Percentiles rank a stretch among this genome's conserved stretches.
phyloP scores from a whole-genome alignment of 768 basidiomycete genomes.

The Strobilomyces echinocephalus region DNA sequence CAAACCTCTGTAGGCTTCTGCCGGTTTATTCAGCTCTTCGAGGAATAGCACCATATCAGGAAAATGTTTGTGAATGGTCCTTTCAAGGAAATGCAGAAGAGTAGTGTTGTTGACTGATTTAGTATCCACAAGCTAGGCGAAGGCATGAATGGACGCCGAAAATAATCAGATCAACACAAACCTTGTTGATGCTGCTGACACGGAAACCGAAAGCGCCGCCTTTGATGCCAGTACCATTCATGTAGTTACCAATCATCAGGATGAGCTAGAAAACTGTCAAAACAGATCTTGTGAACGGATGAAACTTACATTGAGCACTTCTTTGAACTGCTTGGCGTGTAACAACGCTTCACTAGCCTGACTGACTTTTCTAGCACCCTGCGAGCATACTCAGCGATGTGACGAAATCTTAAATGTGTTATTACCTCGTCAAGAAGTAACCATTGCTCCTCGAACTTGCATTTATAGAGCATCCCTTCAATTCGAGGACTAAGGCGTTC shows the following conservation, averaged over 20 bases:
- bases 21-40: slow-evolving; percentile 82
- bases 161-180: slow-evolving; percentile 25
- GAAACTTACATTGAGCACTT: slow-evolving; percentile 68
- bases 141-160: not conserved
- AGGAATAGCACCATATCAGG: slow-evolving; percentile 82
- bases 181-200: slow-evolving; percentile 97
- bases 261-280: slow-evolving; percentile 55
- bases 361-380: slow-evolving; percentile 78
- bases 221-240: slow-evolving; percentile 95
- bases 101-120: slow-evolving; percentile 95
- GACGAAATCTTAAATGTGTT: not conserved
- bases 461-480: slow-evolving; percentile 93
- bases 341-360: slow-evolving; percentile 78
- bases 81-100: slow-evolving; percentile 88
- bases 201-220: slow-evolving; percentile 97
- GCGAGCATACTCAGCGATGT: slow-evolving; percentile 6
- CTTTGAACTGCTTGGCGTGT: slow-evolving; percentile 83
- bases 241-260: slow-evolving; percentile 93
- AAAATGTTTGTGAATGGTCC: slow-evolving; percentile 84
- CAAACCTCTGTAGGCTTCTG: slow-evolving; percentile 88
- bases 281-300: slow-evolving; percentile 12
- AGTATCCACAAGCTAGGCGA: slow-evolving; percentile 83
- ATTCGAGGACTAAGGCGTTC: slow-evolving; percentile 83
- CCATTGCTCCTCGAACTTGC: slow-evolving; percentile 83
- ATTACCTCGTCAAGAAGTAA: slow-evolving; percentile 74